These are phyloP conservation scores for Cyberlindnera mycetangii DNA, from an alignment of 805 yeast genomes.

Conservation along the genomic window DNA sequence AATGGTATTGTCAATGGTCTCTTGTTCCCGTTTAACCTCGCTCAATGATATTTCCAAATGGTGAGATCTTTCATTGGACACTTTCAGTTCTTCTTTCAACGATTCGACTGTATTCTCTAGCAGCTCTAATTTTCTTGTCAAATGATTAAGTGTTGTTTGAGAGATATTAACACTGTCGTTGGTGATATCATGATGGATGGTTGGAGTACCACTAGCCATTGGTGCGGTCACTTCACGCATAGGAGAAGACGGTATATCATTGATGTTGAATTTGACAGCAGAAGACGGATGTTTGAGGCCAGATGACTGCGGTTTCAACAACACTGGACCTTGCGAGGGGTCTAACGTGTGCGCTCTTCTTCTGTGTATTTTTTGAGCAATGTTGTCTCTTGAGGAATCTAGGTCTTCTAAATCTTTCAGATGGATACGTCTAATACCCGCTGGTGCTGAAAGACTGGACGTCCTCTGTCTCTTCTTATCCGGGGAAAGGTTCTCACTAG, in stretches of 20 bases:
- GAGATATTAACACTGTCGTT: constrained; percentile 9
- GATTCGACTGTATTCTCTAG: constrained; percentile 23
- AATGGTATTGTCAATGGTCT: constrained; percentile 10
- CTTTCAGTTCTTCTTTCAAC: constrained; percentile 18
- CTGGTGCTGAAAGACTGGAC: neutral
- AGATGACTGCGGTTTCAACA: too few species aligned
- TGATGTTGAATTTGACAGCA: constrained; percentile 3
- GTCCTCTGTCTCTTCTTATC: constrained; percentile 14
- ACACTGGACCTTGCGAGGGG: too few species aligned
- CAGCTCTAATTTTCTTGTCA: constrained; percentile 17
- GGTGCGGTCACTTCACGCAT: constrained; percentile 9
- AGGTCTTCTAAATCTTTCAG: constrained; percentile 15
- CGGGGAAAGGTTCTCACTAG: constrained; percentile 14
- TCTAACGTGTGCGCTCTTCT: constrained; percentile 9
- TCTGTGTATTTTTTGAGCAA: constrained; percentile 8
- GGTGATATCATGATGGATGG: neutral
- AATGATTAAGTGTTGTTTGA: constrained; percentile 8
- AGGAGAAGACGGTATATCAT: constrained; percentile 25
- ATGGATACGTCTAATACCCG: constrained; percentile 3
- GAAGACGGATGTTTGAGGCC: neutral
- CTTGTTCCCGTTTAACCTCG: constrained; percentile 13
- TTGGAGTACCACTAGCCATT: neutral
- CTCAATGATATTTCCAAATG: constrained; percentile 18
- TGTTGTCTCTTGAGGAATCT: constrained; percentile 10
- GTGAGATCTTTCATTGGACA: constrained; percentile 21